A percentile compares a stretch with the other conserved stretches of the same genome.
Evolutionary conservation across 768 basidiomycete species (phyloP).

Genomic region (Epithele typhae): DNA sequence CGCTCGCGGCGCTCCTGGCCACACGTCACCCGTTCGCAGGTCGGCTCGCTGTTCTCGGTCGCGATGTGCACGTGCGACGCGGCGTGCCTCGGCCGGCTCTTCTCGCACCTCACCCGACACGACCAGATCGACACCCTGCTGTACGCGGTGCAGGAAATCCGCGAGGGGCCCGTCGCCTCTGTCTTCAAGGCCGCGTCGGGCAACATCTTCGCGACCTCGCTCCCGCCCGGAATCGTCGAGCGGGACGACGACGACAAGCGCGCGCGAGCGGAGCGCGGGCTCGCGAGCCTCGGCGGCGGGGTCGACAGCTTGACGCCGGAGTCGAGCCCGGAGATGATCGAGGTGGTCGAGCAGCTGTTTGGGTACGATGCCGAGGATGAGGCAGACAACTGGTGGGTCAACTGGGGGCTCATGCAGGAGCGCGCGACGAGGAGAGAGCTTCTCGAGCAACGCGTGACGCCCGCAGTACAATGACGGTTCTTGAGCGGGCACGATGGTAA

Average conservation of each 20-base stretch:
- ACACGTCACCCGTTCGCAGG: background rate
- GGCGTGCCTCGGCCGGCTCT: conserved; percentile 30
- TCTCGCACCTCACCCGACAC: conserved; percentile 22
- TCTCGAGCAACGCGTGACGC: too few species aligned
- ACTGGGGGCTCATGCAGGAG: conserved; percentile 26
- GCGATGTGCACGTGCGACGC: conserved; percentile 29
- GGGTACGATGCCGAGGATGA: conserved; percentile 27
- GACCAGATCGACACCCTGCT: conserved; percentile 26
- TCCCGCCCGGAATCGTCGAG: conserved; percentile 21
- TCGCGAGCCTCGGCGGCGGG: conserved; percentile 1
- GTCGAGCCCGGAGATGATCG: conserved; percentile 8
- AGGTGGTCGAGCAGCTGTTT: conserved; percentile 16
- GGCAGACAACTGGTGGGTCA: conserved; percentile 26
- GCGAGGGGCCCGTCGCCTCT: conserved; percentile 19
- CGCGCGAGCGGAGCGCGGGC: background rate
- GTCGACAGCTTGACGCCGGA: background rate
- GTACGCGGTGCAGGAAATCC: conserved; percentile 21
- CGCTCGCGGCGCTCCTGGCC: background rate
- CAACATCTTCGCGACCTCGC: conserved; percentile 17
- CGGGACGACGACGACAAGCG: background rate
- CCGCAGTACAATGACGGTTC: too few species aligned
- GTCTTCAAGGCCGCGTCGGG: conserved; percentile 16
- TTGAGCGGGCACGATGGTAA: too few species aligned
- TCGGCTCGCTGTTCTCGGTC: conserved; percentile 10
- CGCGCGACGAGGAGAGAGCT: too few species aligned